These are phyloP conservation scores for Quercus cerris DNA, from an alignment of 306 rosid genomes.

Conservation along the genomic window DNA sequence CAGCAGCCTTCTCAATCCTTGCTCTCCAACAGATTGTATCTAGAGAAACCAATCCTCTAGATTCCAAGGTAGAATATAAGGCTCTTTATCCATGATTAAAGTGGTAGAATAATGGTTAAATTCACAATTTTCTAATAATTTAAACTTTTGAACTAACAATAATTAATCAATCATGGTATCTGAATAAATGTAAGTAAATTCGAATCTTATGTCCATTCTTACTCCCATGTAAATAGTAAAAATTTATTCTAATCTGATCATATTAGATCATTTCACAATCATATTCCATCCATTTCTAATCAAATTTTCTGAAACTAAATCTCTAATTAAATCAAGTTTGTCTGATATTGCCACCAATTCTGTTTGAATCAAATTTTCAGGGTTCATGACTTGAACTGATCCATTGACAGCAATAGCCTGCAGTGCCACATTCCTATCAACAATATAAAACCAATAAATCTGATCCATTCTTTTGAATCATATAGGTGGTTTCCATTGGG, in stretches of 20 bases:
- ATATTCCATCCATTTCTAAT: not conserved
- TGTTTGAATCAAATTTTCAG: not conserved
- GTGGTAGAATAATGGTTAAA: not conserved
- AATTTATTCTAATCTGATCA: too few species aligned
- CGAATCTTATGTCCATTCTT: too few species aligned
- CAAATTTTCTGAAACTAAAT: not conserved
- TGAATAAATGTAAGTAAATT: too few species aligned
- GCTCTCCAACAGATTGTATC: conserved; percentile 47
- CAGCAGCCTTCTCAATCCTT: conserved; percentile 33
- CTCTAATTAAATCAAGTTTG: not conserved
- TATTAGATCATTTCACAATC: not conserved
- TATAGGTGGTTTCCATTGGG: conserved; percentile 41
- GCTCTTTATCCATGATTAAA: not conserved
- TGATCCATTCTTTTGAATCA: not conserved
- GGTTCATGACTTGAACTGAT: not conserved
- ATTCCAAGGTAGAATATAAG: conserved; percentile 20
- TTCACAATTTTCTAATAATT: not conserved
- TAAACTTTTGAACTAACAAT: too few species aligned
- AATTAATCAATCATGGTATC: too few species aligned
- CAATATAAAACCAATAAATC: not conserved
- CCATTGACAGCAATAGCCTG: not conserved
- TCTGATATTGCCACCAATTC: not conserved
- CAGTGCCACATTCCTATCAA: not conserved
- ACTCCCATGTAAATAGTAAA: too few species aligned
- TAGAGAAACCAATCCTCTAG: conserved; percentile 41